Conservation (phyloP, 2,329 filamentous ascomycete genomes). For the Cytospora paraplurivora region DNA sequence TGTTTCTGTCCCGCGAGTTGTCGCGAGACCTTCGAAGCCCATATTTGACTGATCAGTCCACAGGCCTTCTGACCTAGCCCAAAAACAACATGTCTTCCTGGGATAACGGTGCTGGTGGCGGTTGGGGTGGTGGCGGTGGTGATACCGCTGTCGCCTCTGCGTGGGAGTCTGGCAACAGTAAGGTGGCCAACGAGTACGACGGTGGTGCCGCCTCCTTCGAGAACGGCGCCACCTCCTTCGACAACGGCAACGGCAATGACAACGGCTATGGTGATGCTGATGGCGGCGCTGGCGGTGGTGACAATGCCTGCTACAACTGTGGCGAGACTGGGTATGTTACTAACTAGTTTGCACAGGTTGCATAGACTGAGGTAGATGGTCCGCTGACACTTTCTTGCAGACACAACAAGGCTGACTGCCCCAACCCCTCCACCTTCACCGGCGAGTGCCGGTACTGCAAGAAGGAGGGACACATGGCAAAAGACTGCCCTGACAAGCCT, state of each 20-base stretch:
- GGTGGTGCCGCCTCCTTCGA: constrained; percentile 1
- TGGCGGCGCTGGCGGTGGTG: constrained; percentile 34
- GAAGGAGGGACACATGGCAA: constrained; percentile 53
- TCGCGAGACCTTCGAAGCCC: background rate
- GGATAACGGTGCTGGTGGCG: constrained; percentile 5
- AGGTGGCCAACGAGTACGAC: background rate
- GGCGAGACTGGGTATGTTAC: constrained; percentile 51
- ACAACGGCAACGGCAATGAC: constrained; percentile 6
- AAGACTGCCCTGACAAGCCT: constrained; percentile 51
- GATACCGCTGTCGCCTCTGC: background rate
- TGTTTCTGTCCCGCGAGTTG: background rate
- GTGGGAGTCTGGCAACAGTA: background rate
- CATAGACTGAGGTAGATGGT: background rate
- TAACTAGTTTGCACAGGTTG: constrained; percentile 26
- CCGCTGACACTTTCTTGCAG: constrained; percentile 37
- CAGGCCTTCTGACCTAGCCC: background rate
- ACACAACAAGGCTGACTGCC: constrained; percentile 65
- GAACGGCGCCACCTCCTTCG: background rate
- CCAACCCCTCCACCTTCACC: constrained; percentile 51
- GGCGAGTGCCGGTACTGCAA: constrained; percentile 45
- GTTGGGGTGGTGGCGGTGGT: constrained; percentile 12
- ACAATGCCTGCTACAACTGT: constrained; percentile 62
- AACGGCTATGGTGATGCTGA: constrained; percentile 13
- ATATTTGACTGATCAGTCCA: background rate
- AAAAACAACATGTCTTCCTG: constrained; percentile 18